These are phyloP conservation scores for Ogataea henricii DNA, from an alignment of 805 yeast genomes.

Conservation along the genomic window DNA sequence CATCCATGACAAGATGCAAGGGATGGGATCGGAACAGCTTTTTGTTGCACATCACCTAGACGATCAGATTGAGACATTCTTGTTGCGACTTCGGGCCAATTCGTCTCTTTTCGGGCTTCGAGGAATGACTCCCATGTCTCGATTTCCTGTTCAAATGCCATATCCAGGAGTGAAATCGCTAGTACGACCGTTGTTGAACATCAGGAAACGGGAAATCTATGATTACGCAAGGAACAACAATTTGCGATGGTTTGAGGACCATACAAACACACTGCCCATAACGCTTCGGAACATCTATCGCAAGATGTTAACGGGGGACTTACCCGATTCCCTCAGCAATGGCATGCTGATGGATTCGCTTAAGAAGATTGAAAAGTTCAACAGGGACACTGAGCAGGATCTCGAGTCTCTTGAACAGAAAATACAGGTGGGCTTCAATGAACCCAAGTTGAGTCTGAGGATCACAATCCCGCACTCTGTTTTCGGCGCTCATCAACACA, in stretches of 20 bases:
- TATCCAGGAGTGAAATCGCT: constrained; percentile 25
- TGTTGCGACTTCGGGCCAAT: constrained; percentile 51
- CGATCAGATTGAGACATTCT: constrained; percentile 72
- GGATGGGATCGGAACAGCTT: constrained; percentile 38
- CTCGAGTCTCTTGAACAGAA: constrained; percentile 16
- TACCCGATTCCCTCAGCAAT: constrained; percentile 22
- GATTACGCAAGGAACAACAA: constrained; percentile 43
- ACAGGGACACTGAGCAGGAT: constrained; percentile 22
- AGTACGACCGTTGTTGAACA: constrained; percentile 55
- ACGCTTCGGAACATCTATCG: constrained; percentile 64
- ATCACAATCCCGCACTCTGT: constrained; percentile 22
- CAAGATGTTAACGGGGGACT: constrained; percentile 21
- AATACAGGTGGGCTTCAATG: constrained; percentile 5
- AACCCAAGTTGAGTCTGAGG: constrained; percentile 10
- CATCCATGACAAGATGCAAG: constrained; percentile 44
- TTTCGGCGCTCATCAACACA: constrained; percentile 18
- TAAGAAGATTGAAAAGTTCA: constrained; percentile 11
- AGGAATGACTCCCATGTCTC: constrained; percentile 43
- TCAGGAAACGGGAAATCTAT: constrained; percentile 46
- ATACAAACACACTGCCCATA: constrained; percentile 57
- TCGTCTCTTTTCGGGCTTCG: constrained; percentile 58
- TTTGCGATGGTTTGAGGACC: constrained; percentile 70
- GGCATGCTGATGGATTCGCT: constrained; percentile 13
- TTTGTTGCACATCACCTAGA: constrained; percentile 68
- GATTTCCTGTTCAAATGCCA: constrained; percentile 16